Evolutionary conservation across 2,329 filamentous ascomycete species (phyloP).

Genomic region (Chrysosporium queenslandicum): DNA sequence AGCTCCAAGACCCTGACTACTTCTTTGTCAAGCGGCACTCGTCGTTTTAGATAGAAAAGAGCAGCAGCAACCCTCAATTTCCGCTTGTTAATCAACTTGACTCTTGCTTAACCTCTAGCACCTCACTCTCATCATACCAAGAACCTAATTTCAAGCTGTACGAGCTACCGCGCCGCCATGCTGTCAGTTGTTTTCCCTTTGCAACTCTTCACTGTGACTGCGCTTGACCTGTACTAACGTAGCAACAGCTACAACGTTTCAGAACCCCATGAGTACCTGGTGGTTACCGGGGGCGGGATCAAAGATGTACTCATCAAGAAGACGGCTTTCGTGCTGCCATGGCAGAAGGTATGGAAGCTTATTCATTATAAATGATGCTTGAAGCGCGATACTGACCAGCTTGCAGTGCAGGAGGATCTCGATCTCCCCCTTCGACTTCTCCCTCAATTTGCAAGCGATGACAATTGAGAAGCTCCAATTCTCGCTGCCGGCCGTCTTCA

Average conservation of each 20-base stretch:
- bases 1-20: background rate
- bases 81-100: background rate
- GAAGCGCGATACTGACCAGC: background rate
- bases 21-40: background rate
- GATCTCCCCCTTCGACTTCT: constrained; percentile 57
- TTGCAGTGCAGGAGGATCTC: constrained; percentile 30
- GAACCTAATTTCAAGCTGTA: too few relatives aligned
- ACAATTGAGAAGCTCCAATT: constrained; percentile 81
- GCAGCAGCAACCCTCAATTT: background rate
- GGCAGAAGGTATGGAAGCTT: constrained; percentile 47
- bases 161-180: constrained; percentile 19
- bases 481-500: constrained; percentile 72
- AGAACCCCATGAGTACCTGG: constrained; percentile 72
- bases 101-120: background rate
- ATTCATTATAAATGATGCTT: background rate
- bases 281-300: constrained; percentile 71
- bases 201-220: background rate
- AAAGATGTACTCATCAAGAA: constrained; percentile 67
- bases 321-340: constrained; percentile 60
- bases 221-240: background rate
- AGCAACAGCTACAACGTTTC: constrained; percentile 55
- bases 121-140: too few relatives aligned
- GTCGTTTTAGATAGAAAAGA: background rate
- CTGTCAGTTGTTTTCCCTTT: constrained; percentile 14
- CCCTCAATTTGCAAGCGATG: constrained; percentile 76